Evolutionary conservation across 164 flowering plant genomes (phyloP).

Genomic region (Sextonia rubra): DNA sequence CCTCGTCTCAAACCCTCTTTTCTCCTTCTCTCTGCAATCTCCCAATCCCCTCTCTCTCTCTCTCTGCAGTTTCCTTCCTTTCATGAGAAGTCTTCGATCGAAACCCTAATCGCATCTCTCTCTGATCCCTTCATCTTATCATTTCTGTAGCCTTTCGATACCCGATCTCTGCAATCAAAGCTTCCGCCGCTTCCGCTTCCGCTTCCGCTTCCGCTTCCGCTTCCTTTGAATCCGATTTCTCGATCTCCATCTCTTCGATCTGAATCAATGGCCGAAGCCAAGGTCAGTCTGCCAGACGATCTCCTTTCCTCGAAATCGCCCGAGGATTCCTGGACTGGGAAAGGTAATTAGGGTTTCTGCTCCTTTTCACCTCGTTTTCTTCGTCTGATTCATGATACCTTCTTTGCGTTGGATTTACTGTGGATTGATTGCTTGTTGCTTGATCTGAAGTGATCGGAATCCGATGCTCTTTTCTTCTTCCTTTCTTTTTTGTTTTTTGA

Average conservation of each 20-base stretch:
- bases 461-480: neutral
- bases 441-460: neutral
- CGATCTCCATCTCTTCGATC: slow-evolving; percentile 3
- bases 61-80: neutral
- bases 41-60: neutral
- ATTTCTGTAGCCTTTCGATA: neutral
- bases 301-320: slow-evolving; percentile 45
- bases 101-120: neutral
- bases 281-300: slow-evolving; percentile 74
- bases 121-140: neutral
- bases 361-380: neutral
- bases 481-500: neutral
- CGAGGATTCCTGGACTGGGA: slow-evolving; percentile 43
- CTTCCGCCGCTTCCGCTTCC: neutral
- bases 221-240: neutral
- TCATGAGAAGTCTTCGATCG: slow-evolving; percentile 1
- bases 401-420: neutral
- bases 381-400: neutral
- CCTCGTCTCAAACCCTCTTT: slow-evolving; percentile 10
- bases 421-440: neutral
- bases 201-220: neutral
- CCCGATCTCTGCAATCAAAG: neutral
- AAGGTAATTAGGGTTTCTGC: slow-evolving; percentile 34
- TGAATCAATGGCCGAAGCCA: slow-evolving; percentile 52
- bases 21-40: neutral